Conservation (phyloP, 768 basidiomycete genomes). For the Leccinellum luteum region DNA sequence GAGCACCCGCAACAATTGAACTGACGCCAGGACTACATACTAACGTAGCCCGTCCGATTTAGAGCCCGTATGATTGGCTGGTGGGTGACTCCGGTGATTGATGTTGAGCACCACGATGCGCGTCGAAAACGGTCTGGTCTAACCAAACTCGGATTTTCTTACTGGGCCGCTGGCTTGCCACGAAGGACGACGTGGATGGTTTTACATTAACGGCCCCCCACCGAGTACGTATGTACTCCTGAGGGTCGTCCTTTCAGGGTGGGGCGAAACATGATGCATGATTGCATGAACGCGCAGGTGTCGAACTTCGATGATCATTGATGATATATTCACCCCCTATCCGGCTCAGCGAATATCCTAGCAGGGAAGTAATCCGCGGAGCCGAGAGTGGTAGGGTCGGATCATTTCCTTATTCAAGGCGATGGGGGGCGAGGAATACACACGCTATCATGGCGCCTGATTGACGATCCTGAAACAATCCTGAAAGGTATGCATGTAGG, state of each 20-base stretch:
- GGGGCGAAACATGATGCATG: not conserved
- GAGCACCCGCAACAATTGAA: not conserved
- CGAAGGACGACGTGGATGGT: not conserved
- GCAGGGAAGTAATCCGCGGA: not conserved
- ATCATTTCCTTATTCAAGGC: not conserved
- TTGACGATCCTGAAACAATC: not conserved
- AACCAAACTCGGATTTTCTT: not conserved
- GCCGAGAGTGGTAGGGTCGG: not conserved
- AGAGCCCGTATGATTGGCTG: not conserved
- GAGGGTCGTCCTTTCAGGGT: not conserved
- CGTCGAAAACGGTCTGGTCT: not conserved
- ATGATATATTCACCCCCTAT: not conserved
- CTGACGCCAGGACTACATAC: not conserved
- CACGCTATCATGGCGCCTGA: not conserved
- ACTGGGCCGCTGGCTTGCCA: not conserved
- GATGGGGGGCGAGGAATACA: not conserved
- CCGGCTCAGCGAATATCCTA: not conserved
- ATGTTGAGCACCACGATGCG: not conserved
- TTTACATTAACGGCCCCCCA: not conserved
- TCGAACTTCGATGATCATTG: not conserved
- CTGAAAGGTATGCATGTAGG: not conserved
- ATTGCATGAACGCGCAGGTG: not conserved
- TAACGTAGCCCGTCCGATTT: not conserved
- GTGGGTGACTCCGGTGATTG: not conserved
- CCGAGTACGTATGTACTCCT: not conserved